These are phyloP conservation scores for Colletotrichum echinochloae DNA, from an alignment of 2,329 filamentous ascomycete species.

Conservation along the genomic window DNA sequence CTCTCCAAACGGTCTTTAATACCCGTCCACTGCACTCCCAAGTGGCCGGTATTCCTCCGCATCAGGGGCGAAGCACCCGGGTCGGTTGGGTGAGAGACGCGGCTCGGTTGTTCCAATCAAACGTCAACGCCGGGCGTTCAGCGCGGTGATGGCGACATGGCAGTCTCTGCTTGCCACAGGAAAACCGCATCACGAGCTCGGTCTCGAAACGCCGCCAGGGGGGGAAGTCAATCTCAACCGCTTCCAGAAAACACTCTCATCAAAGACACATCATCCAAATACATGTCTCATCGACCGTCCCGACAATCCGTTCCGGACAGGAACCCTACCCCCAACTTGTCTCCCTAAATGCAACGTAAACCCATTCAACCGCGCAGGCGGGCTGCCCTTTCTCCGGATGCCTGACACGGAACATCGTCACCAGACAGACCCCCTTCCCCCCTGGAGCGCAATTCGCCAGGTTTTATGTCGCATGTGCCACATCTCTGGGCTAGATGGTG, in stretches of 20 bases:
- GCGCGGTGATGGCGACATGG: slow-evolving; percentile 19
- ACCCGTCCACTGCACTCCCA: neutral
- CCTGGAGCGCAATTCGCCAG: neutral
- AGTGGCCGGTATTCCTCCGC: neutral
- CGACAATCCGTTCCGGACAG: slow-evolving; percentile 13
- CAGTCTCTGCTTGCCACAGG: slow-evolving; percentile 10
- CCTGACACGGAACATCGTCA: slow-evolving; percentile 20
- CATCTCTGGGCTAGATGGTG: slow-evolving; percentile 3
- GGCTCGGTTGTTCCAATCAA: slow-evolving; percentile 10
- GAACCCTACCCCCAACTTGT: too few relatives aligned
- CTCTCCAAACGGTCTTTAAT: neutral
- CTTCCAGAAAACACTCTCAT: neutral
- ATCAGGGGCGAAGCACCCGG: neutral
- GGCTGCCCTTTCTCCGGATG: slow-evolving; percentile 12
- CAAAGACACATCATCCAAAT: neutral
- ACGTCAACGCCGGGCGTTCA: neutral
- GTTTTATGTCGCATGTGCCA: neutral
- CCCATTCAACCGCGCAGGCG: neutral
- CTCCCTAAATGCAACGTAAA: neutral
- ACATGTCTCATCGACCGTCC: slow-evolving; percentile 8
- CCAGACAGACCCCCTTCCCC: slow-evolving; percentile 25
- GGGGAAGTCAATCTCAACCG: neutral
- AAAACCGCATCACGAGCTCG: slow-evolving; percentile 18
- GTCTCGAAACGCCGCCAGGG: slow-evolving; percentile 9
- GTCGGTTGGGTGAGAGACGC: neutral